Evolutionary conservation across 441 rosid species (phyloP).

Genomic region (Croton setiger): DNA sequence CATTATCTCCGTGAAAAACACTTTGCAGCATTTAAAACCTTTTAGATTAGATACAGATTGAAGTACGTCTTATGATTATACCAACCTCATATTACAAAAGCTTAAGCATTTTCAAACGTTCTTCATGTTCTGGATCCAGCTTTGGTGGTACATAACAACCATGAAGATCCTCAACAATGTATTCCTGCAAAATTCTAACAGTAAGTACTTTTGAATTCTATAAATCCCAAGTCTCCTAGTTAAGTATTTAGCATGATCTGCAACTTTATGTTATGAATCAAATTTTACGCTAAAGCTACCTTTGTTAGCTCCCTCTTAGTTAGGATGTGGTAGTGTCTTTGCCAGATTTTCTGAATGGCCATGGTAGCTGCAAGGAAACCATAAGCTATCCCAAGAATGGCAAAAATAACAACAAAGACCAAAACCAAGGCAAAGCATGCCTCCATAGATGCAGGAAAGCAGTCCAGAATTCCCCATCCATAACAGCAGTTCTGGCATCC

Average conservation of each 20-base stretch:
- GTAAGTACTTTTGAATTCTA: constrained; percentile 1
- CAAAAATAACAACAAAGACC: constrained; percentile 84
- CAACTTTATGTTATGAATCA: background rate
- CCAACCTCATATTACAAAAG: constrained; percentile 40
- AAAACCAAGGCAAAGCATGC: constrained; percentile 85
- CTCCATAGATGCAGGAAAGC: constrained; percentile 97
- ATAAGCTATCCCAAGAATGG: constrained; percentile 87
- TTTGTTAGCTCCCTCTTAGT: constrained; percentile 87
- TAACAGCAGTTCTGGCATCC: constrained; percentile 98
- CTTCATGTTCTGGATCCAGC: constrained; percentile 78
- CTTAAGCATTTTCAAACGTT: constrained; percentile 67
- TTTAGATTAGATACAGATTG: background rate
- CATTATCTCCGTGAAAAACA: background rate
- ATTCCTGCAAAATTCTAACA: constrained; percentile 43
- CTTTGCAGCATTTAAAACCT: background rate
- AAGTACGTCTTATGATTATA: background rate
- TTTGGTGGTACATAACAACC: constrained; percentile 80
- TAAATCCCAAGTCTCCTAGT: background rate
- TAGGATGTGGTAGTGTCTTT: constrained; percentile 91
- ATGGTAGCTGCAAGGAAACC: constrained; percentile 95
- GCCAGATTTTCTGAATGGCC: constrained; percentile 97
- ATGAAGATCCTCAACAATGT: constrained; percentile 85
- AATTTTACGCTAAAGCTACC: constrained; percentile 29
- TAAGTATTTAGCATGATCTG: background rate
- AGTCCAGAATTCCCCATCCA: constrained; percentile 94